A percentile compares a stretch with the other conserved stretches of the same genome.
Conservation (phyloP, 2,329 filamentous ascomycete genomes). For the Trichoderma sp. region DNA sequence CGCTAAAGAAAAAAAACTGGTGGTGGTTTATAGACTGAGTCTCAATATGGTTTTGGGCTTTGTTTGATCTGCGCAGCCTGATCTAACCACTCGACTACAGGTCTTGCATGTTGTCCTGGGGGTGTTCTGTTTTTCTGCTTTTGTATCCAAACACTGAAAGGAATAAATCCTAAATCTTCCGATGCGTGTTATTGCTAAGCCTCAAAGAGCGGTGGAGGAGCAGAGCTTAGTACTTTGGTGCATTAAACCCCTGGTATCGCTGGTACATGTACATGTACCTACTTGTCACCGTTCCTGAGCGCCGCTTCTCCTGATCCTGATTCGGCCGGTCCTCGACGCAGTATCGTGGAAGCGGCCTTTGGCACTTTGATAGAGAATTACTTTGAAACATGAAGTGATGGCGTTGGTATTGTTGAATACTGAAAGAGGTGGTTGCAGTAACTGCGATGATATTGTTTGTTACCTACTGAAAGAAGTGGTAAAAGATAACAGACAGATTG, state of each 20-base stretch:
- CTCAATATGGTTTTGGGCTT: no score
- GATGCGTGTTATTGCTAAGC: neutral
- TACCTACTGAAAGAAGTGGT: no score
- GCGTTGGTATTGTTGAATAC: neutral
- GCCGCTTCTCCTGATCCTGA: neutral
- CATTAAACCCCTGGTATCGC: neutral
- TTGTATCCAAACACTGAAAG: neutral
- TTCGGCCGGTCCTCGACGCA: neutral
- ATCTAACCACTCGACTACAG: no score
- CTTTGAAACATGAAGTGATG: neutral
- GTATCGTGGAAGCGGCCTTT: neutral
- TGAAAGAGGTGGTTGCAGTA: neutral
- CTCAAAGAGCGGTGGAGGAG: constrained; percentile 18
- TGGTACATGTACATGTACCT: no score
- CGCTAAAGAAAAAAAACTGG: neutral
- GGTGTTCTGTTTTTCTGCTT: neutral
- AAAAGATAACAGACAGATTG: no score
- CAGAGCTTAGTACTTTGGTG: neutral
- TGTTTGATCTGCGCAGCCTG: no score
- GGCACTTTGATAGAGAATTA: neutral
- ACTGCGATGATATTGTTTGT: no score
- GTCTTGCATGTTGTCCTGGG: neutral
- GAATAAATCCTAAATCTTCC: neutral
- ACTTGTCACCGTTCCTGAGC: neutral
- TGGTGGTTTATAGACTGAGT: neutral